Base-by-base conservation (phyloP, 148 eudicot genomes). In the Camellia granthamiana region DNA sequence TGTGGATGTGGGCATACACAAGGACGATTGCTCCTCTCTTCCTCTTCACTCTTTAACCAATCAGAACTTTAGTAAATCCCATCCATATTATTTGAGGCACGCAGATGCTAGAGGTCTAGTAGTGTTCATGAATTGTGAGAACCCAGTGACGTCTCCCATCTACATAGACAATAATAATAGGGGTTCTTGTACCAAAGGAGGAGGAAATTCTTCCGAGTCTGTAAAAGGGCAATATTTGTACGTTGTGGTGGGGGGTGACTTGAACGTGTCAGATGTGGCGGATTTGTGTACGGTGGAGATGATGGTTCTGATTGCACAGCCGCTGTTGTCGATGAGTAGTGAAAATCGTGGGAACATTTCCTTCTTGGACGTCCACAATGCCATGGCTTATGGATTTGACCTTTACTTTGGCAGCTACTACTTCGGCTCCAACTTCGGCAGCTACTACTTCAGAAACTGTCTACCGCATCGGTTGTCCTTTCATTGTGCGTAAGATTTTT, bases 381-480 rank as follows among this genome's bases (percentile, higher is more conserved):
- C 52, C 46, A 16, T 84, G 78, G 71, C 69, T 21, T 72, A 80
- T 66, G 86, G 86, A 56, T 71, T 84, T n/a, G 82, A 80, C 76
- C 80, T 84, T 64, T 54, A 75, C 7, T 80, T 9, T 0, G 55
- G 3, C 55, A 30, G 38, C 38, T 30, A 30, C 38, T 30, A 30
- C 30, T 30, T 23, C 23, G 23, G 23, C 23, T 23, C 23, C 23
- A 0, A 23, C 23, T 23, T 23, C 0, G 23, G 1, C 38, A 0
- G 1, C 30, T 30, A 30, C 30, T 30, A 30, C 30, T 30, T 23
- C 30, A 23, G 30, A 23, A 23, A 30, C 38, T 30, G 38, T 30
- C 38, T 1, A 30, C 38, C 38, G 38, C 1, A 30, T 30, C 1
- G 38, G 38, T 30, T 1, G 1, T 30, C 38, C 38, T 30, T 30